These are phyloP conservation scores for Verbascum thapsus DNA, from an alignment of 257 asterid species.

Conservation along the genomic window DNA sequence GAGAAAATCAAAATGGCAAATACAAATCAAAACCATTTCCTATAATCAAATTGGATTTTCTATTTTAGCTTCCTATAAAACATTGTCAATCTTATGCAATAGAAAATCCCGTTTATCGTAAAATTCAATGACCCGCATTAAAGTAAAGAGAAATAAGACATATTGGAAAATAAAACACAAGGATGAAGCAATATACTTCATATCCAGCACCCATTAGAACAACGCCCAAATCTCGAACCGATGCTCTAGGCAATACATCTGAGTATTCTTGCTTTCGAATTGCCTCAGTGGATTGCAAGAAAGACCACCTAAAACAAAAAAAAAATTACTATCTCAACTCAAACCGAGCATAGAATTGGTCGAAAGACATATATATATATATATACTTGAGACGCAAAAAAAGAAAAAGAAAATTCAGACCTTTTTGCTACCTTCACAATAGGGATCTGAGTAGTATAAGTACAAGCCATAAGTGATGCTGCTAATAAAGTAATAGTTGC, in stretches of 20 bases:
- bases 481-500: conserved; percentile 69
- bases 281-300: conserved; percentile 64
- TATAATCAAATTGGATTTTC: too few relatives aligned
- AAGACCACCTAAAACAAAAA: conserved; percentile 65
- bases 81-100: too few relatives aligned
- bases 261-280: conserved; percentile 71
- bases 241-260: conserved; percentile 69
- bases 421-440: conserved; percentile 85
- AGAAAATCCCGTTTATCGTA: too few relatives aligned
- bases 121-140: too few relatives aligned
- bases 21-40: too few relatives aligned
- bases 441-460: conserved; percentile 83
- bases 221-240: conserved; percentile 71
- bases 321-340: conserved; percentile 20
- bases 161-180: background rate
- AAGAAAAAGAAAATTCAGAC: conserved; percentile 39
- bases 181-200: conserved; percentile 55
- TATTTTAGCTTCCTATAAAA: too few relatives aligned
- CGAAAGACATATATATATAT: conserved; percentile 1
- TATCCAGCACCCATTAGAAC: conserved; percentile 80
- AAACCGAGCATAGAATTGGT: conserved; percentile 13
- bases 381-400: conserved; percentile 35
- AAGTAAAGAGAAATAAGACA: background rate
- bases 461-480: conserved; percentile 89
- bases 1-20: background rate